A percentile compares a stretch with the other conserved stretches of the same genome.
Conservation (phyloP, 192 early-diverging fungal genomes). For the Linnemannia zychae region DNA sequence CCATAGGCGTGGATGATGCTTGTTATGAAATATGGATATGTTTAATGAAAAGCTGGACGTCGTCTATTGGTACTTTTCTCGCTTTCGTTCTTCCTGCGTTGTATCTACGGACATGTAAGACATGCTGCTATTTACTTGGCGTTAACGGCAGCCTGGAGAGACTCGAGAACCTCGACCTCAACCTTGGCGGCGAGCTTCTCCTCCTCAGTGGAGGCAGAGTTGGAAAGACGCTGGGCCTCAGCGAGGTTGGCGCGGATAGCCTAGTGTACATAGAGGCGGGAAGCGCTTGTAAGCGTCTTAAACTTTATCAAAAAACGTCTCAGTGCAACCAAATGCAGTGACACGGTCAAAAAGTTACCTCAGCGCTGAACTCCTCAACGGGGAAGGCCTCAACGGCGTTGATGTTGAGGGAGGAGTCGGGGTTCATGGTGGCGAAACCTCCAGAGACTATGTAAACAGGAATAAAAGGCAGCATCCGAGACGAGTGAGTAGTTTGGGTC, state of each 20-base stretch:
- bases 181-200: constrained; percentile 88
- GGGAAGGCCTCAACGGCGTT: constrained; percentile 97
- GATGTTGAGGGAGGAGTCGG: constrained; percentile 96
- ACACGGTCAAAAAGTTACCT: constrained; percentile 61
- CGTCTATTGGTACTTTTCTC: constrained; percentile 8
- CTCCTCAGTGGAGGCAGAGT: constrained; percentile 75
- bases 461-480: background rate
- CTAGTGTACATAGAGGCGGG: constrained; percentile 39
- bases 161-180: constrained; percentile 92
- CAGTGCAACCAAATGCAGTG: background rate
- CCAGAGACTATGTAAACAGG: constrained; percentile 78
- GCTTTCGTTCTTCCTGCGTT: background rate
- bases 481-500: background rate
- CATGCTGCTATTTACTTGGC: constrained; percentile 45
- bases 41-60: constrained; percentile 1
- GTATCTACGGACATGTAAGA: background rate
- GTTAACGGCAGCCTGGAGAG: constrained; percentile 81
- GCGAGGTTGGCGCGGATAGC: constrained; percentile 82
- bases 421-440: constrained; percentile 97
- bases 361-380: constrained; percentile 88
- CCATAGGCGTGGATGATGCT: background rate
- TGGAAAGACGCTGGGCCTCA: constrained; percentile 81
- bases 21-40: background rate
- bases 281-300: background rate
- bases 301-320: background rate